phyloP scores from a whole-genome alignment of 805 yeast species.

The Candida ponderosae region DNA sequence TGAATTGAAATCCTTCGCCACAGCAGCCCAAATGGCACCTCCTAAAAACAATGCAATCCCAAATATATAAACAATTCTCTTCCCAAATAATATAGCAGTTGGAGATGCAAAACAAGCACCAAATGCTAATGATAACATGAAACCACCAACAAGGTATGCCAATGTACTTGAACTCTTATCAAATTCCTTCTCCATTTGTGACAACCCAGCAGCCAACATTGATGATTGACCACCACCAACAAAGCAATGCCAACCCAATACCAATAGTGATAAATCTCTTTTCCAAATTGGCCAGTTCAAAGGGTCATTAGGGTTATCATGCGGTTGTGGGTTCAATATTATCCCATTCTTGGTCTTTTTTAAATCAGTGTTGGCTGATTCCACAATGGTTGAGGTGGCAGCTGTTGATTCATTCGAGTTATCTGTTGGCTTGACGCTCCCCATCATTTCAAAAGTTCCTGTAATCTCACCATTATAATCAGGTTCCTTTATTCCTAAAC shows the following conservation, averaged over 20 bases:
- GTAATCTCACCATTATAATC: slow-evolving; percentile 30
- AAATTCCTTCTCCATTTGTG: slow-evolving; percentile 34
- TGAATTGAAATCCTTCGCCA: slow-evolving; percentile 37
- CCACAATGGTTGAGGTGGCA: neutral
- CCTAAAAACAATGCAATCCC: slow-evolving; percentile 41
- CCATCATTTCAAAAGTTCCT: slow-evolving; percentile 40
- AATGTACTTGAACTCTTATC: slow-evolving; percentile 30
- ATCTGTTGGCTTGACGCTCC: slow-evolving; percentile 5
- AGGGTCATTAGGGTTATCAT: slow-evolving; percentile 56
- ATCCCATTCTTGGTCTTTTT: slow-evolving; percentile 42
- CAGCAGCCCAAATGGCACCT: slow-evolving; percentile 49
- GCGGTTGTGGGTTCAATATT: slow-evolving; percentile 54
- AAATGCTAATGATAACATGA: slow-evolving; percentile 51
- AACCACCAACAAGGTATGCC: slow-evolving; percentile 49
- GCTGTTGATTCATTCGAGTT: slow-evolving; percentile 2
- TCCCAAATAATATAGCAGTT: slow-evolving; percentile 48
- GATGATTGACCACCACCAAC: slow-evolving; percentile 60
- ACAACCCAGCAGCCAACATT: slow-evolving; percentile 49
- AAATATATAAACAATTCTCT: slow-evolving; percentile 43
- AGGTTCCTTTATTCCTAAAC: slow-evolving; percentile 37
- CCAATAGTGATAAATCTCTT: slow-evolving; percentile 43
- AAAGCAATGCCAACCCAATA: slow-evolving; percentile 49
- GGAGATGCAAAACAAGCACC: slow-evolving; percentile 54
- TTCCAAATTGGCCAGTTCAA: slow-evolving; percentile 59
- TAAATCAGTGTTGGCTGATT: slow-evolving; percentile 10